A percentile compares a stretch with the other conserved stretches of the same genome.
These are phyloP conservation scores for Lasiosphaeria miniovina DNA, from an alignment of 495 filamentous ascomycete species.

Conservation along the genomic window DNA sequence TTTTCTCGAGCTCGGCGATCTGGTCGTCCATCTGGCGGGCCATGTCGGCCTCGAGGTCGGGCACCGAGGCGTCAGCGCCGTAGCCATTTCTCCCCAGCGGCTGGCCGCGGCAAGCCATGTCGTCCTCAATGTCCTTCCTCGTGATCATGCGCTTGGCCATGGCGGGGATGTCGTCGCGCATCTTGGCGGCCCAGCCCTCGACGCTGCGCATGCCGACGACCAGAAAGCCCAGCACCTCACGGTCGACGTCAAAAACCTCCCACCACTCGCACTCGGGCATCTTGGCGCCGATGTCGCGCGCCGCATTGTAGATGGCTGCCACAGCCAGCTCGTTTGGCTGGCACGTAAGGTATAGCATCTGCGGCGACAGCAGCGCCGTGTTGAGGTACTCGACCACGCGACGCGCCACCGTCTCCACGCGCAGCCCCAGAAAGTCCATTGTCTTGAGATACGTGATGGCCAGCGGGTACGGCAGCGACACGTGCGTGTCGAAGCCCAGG, in stretches of 20 bases:
- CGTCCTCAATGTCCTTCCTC: constrained; percentile 36
- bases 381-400: constrained; percentile 76
- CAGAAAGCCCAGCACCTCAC: constrained; percentile 91
- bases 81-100: constrained; percentile 25
- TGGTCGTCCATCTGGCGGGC: constrained; percentile 56
- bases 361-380: constrained; percentile 76
- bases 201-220: constrained; percentile 83
- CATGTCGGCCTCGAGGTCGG: constrained; percentile 57
- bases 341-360: constrained; percentile 86
- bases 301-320: constrained; percentile 83
- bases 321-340: constrained; percentile 84
- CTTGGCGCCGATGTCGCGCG: constrained; percentile 72
- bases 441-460: constrained; percentile 91
- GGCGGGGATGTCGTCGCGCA: constrained; percentile 29
- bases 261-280: constrained; percentile 86
- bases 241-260: constrained; percentile 97
- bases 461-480: constrained; percentile 81
- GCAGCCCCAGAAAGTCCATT: constrained; percentile 55
- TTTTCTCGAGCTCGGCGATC: constrained; percentile 40
- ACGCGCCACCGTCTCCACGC: constrained; percentile 49
- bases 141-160: constrained; percentile 40
- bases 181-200: constrained; percentile 61
- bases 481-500: constrained; percentile 78
- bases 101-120: constrained; percentile 45
- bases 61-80: constrained; percentile 38